Evolutionary conservation across 495 filamentous ascomycete genomes (phyloP).

Genomic region (Podospora comata): DNA sequence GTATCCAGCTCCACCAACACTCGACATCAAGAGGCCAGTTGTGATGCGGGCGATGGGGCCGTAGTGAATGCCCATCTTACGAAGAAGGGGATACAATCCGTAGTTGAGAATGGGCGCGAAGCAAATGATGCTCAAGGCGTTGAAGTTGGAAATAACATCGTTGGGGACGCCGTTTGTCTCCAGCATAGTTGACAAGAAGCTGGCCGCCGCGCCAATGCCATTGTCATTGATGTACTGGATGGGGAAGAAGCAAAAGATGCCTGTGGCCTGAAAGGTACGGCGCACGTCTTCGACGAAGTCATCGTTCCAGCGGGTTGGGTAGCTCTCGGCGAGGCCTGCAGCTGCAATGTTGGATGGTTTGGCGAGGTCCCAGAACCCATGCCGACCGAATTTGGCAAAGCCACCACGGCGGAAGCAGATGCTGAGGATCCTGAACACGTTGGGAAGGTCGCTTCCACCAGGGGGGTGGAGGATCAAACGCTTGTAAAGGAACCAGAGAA

Average conservation of each 20-base stretch:
- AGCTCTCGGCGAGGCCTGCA: conserved; percentile 39
- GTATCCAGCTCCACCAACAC: conserved; percentile 61
- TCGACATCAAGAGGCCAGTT: conserved; percentile 64
- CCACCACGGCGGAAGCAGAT: conserved; percentile 56
- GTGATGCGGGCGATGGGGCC: conserved; percentile 72
- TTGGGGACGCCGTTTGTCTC: conserved; percentile 68
- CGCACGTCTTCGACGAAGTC: conserved; percentile 57
- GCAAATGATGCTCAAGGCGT: conserved; percentile 68
- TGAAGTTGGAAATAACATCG: conserved; percentile 74
- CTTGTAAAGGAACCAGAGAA: conserved; percentile 53
- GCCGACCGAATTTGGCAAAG: conserved; percentile 51
- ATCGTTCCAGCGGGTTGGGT: conserved; percentile 47
- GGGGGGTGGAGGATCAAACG: conserved; percentile 51
- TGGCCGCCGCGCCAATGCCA: conserved; percentile 45
- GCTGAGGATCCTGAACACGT: conserved; percentile 53
- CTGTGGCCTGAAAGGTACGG: conserved; percentile 56
- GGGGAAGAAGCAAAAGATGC: conserved; percentile 63
- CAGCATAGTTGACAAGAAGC: conserved; percentile 59
- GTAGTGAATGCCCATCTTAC: conserved; percentile 62
- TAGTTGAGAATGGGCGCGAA: conserved; percentile 65
- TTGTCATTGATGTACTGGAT: conserved; percentile 65
- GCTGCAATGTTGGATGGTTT: conserved; percentile 57
- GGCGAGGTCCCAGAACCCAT: conserved; percentile 62
- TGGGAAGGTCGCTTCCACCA: conserved; percentile 51
- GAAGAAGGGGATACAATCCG: conserved; percentile 63